A percentile compares a stretch with the other conserved stretches of the same genome.
phyloP scores from a whole-genome alignment of 441 rosid species.

The Gossypium gossypioides region DNA sequence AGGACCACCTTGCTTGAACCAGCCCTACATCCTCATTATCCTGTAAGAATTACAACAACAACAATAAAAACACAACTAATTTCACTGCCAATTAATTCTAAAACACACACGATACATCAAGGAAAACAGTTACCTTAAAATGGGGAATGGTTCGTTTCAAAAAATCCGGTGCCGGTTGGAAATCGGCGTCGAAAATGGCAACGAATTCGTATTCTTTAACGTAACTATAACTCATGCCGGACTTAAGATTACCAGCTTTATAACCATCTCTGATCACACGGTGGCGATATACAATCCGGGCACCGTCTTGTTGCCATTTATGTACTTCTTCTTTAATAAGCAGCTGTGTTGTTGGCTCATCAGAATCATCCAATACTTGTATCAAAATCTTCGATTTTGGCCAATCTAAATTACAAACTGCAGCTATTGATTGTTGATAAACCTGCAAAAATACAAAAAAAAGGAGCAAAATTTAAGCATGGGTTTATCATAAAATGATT shows the following conservation, averaged over 20 bases:
- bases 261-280: slow-evolving; percentile 77
- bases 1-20: slow-evolving; percentile 93
- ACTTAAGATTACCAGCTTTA: slow-evolving; percentile 91
- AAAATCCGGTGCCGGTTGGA: slow-evolving; percentile 75
- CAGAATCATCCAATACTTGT: slow-evolving; percentile 81
- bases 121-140: slow-evolving; percentile 47
- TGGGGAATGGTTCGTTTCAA: slow-evolving; percentile 73
- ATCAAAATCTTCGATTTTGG: slow-evolving; percentile 62
- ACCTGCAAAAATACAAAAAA: slow-evolving; percentile 34
- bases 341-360: slow-evolving; percentile 51
- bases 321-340: slow-evolving; percentile 74
- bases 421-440: slow-evolving; percentile 85
- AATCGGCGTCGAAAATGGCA: slow-evolving; percentile 89
- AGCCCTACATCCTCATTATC: slow-evolving; percentile 68
- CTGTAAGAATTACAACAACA: slow-evolving; percentile 25
- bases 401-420: slow-evolving; percentile 85
- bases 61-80: background rate
- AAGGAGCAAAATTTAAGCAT: background rate
- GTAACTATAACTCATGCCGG: slow-evolving; percentile 81
- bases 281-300: slow-evolving; percentile 66
- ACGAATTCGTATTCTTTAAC: slow-evolving; percentile 81
- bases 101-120: background rate
- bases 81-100: background rate
- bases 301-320: slow-evolving; percentile 81
- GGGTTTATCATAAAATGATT: background rate